Evolutionary conservation across 2,329 filamentous ascomycete species (phyloP).

Genomic region (Paracamarosporium sp.): DNA sequence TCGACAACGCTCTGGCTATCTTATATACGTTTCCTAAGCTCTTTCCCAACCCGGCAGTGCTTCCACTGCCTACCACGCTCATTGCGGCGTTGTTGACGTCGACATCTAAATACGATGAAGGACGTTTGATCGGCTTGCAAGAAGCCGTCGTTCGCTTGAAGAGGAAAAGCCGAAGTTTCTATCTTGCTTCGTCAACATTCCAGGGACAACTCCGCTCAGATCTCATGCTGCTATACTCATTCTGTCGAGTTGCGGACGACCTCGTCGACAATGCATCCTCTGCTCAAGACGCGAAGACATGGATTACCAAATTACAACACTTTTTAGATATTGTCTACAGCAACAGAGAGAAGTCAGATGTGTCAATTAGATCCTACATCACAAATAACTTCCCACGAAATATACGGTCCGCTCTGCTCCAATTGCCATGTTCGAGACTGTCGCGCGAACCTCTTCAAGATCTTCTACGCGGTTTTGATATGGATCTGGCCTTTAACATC

Average conservation of each 20-base stretch:
- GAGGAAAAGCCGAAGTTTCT: constrained; percentile 75
- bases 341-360: constrained; percentile 18
- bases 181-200: constrained; percentile 74
- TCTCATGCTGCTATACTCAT: constrained; percentile 73
- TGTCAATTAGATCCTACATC: constrained; percentile 44
- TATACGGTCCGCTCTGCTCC: constrained; percentile 62
- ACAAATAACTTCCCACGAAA: constrained; percentile 59
- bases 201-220: constrained; percentile 72
- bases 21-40: constrained; percentile 67
- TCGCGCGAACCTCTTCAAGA: constrained; percentile 67
- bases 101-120: constrained; percentile 61
- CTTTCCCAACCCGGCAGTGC: constrained; percentile 59
- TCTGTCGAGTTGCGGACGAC: constrained; percentile 76
- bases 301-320: constrained; percentile 64
- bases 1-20: constrained; percentile 73
- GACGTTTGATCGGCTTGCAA: constrained; percentile 63
- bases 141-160: constrained; percentile 66
- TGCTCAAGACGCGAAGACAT: constrained; percentile 60
- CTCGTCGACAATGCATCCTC: constrained; percentile 70
- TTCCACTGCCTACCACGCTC: constrained; percentile 59
- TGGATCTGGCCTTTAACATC: constrained; percentile 65
- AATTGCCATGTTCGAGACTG: constrained; percentile 66
- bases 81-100: constrained; percentile 60
- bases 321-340: constrained; percentile 64
- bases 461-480: constrained; percentile 72